Evolutionary conservation across 1,284 basidiomycete genomes (phyloP).

Genomic region (Ustilago curta): DNA sequence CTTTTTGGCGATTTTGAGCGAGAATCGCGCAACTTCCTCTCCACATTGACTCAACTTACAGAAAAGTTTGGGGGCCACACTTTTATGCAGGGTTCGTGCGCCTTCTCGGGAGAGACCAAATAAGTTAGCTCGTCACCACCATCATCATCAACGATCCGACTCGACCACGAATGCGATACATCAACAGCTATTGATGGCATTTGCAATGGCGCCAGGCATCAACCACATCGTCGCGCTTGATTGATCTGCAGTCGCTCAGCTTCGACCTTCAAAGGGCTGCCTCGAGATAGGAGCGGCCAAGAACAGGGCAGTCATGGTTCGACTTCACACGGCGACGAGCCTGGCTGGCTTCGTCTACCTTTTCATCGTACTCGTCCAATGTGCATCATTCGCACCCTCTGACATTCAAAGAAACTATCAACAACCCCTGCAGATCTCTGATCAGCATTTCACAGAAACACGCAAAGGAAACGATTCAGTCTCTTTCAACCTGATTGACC

Average conservation of each 20-base stretch:
- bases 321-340: background rate
- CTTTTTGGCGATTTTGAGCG: constrained; percentile 10
- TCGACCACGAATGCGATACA: background rate
- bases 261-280: background rate
- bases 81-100: constrained; percentile 15
- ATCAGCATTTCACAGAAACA: constrained; percentile 4
- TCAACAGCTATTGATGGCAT: background rate
- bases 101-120: background rate
- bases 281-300: background rate
- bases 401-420: constrained; percentile 7
- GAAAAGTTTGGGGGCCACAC: background rate
- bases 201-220: background rate
- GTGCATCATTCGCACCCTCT: background rate
- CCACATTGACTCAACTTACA: constrained; percentile 7
- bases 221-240: background rate
- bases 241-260: constrained; percentile 4
- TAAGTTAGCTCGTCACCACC: constrained; percentile 1
- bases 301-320: constrained; percentile 12
- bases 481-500: constrained; percentile 78
- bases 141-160: background rate
- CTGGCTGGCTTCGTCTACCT: constrained; percentile 11
- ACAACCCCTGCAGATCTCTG: constrained; percentile 20
- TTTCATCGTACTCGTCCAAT: constrained; percentile 3
- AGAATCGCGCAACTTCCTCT: constrained; percentile 5
- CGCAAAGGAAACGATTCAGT: constrained; percentile 25